These are phyloP conservation scores for Penicillium corylophilum DNA, from an alignment of 2,329 filamentous ascomycete species.

Conservation along the genomic window DNA sequence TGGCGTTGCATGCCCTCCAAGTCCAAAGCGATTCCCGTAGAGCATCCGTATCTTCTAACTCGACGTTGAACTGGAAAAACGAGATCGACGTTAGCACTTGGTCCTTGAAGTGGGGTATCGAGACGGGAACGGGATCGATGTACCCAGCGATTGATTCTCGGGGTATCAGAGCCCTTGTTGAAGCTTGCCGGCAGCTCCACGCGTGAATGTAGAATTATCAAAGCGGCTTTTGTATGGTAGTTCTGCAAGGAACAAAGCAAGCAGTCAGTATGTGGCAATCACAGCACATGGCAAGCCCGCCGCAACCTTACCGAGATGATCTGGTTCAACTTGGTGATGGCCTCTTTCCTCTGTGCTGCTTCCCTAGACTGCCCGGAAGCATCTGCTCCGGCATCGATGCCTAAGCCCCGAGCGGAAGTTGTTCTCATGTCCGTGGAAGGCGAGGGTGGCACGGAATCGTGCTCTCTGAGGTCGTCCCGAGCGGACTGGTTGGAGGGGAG, in stretches of 20 bases:
- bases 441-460: constrained; percentile 53
- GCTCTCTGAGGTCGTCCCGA: constrained; percentile 74
- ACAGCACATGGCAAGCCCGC: not conserved
- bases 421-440: constrained; percentile 53
- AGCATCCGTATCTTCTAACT: constrained; percentile 87
- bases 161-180: constrained; percentile 56
- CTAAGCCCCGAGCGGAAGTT: constrained; percentile 51
- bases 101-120: not conserved
- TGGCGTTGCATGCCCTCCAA: constrained; percentile 79
- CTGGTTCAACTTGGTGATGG: constrained; percentile 80
- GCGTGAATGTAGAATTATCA: constrained; percentile 78
- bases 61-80: constrained; percentile 79
- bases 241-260: constrained; percentile 59
- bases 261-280: not conserved
- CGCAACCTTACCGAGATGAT: constrained; percentile 74
- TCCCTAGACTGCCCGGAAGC: constrained; percentile 41
- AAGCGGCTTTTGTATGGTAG: constrained; percentile 83
- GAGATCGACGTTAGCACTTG: constrained; percentile 1
- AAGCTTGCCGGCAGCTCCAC: constrained; percentile 64
- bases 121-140: constrained; percentile 31
- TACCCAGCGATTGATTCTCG: constrained; percentile 85
- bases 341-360: constrained; percentile 61
- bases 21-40: constrained; percentile 76
- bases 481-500: constrained; percentile 70
- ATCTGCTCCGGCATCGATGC: constrained; percentile 51